Evolutionary conservation across 1,284 basidiomycete species (phyloP), one percentile per base, ranked within the genome.

Genomic region (Trichosporon coremiiforme): DNA sequence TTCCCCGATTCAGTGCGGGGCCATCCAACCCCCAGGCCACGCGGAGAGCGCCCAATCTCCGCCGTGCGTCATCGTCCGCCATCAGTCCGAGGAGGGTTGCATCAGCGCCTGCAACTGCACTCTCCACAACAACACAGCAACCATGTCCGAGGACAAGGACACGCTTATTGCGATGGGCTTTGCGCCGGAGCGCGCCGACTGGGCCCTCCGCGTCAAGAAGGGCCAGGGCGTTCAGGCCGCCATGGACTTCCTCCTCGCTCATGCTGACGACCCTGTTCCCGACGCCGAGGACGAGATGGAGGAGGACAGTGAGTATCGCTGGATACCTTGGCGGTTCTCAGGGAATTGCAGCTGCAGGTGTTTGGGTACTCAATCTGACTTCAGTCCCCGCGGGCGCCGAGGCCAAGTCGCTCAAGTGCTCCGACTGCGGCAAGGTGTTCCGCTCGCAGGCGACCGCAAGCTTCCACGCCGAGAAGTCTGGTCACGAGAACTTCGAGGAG

Each of bases 401-500:
- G 66, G 70, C 66, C 7, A 68, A 77, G 77, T 79, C 76, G 0
- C 79, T 82, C 75, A 81, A 80, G 71, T 82, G 80, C 66, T 76
- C 74, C 65, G 78, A 90, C 76, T 96, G 94, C 80, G 89, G 90
- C 70, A 97, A 96, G 85, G 86, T 89, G 36, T 95, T 96, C 86
- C 90, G 89, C 79, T 94, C 93, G 74, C 90, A 92, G 6, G 93
- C 92, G 1, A 86, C 96, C 12, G 95, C 95, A n/a, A 92, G 91
- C 76, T 98, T 90, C 84, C 95, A 98, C 79, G 95, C 95, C 2
- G 94, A 96, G 83, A 95, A 95, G 85, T 92, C 90, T 73, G 95
- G 95, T 0, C 95, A 98, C 80, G 90, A 93, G 80, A 89, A 94
- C 74, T 98, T 98, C 75, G 94, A 96, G 79, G 95, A 99, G 82